Base-by-base conservation (phyloP, 1,139 yeast species). In the Sugiyamaella sp. region DNA sequence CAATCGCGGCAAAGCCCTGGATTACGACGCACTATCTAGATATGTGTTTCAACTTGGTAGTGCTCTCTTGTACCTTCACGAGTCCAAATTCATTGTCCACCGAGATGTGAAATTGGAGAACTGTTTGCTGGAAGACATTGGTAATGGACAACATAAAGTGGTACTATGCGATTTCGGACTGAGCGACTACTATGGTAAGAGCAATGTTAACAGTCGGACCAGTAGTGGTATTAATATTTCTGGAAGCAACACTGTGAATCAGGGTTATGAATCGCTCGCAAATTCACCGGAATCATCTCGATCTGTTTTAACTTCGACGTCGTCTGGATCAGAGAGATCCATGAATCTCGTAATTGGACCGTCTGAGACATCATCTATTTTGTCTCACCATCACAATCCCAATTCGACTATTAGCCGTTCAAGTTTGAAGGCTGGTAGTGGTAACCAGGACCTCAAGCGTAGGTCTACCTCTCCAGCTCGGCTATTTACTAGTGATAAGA, bases 101-200 rank as follows among this genome's bases (percentile, higher is more conserved):
- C 95, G 97, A 1, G 98, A 91, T 70, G 73, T 91, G 42, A 91
- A 91, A 69, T 75, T 90, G 49, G 98, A 91, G 64, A 91, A 91
- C 66, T 87, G 95, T 55, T 72, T 91, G 51, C 71, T 89, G 32
- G 83, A 82, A 51, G 59, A 63, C 8, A 62, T 66, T 25, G 64
- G 64, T 10, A 60, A 64, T 20, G 70, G 74, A 55, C 46, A 49
- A 21, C 51, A 50, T 19, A 58, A 61, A 43, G 60, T 71, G 4
- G 49, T 69, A 21, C 66, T 90, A 6, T 89, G 97, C 71, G 98
- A 90, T 71, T 90, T 90, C 73, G 98, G 98, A 3, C 89, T 90
- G 95, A 73, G 80, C 46, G 75, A 74, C 57, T 71, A 74, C 78
- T 52, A 64, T 76, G 69, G 54, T 39, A 27, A n/a, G 38, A 46